Percentiles rank a stretch among this genome's conserved stretches.
Evolutionary conservation across 108 stramenopile species (phyloP).

Genomic region (Cylindrotheca fusiformis): DNA sequence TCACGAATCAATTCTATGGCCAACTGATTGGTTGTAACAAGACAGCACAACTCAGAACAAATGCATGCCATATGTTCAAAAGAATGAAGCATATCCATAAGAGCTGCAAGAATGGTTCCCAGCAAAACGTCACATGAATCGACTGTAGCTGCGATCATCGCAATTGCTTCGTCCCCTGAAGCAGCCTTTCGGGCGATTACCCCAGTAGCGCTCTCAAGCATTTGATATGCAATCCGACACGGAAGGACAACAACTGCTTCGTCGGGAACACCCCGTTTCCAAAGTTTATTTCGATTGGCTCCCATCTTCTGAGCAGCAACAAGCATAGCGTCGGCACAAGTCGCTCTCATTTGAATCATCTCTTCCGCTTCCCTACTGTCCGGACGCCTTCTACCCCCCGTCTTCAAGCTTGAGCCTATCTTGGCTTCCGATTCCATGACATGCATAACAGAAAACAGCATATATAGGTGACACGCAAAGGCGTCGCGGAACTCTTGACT

Average conservation of each 20-base stretch:
- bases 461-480: slow-evolving; percentile 80
- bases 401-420: slow-evolving; percentile 20
- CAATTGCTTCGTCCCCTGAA: slow-evolving; percentile 61
- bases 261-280: slow-evolving; percentile 82
- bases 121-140: slow-evolving; percentile 45
- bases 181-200: slow-evolving; percentile 59
- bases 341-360: slow-evolving; percentile 32
- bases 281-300: slow-evolving; percentile 45
- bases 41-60: slow-evolving; percentile 69
- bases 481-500: slow-evolving; percentile 76
- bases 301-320: slow-evolving; percentile 61
- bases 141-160: slow-evolving; percentile 70
- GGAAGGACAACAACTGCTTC: slow-evolving; percentile 73
- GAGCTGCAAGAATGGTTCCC: slow-evolving; percentile 69
- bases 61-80: slow-evolving; percentile 81
- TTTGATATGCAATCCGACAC: slow-evolving; percentile 81
- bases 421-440: slow-evolving; percentile 76
- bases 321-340: slow-evolving; percentile 67
- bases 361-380: slow-evolving; percentile 27
- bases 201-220: slow-evolving; percentile 74
- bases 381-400: neutral
- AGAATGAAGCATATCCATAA: slow-evolving; percentile 85
- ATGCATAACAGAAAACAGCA: slow-evolving; percentile 87
- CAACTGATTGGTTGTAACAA: slow-evolving; percentile 53
- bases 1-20: slow-evolving; percentile 70